phyloP scores from a whole-genome alignment of 257 asterid species.

The Solanum microdontum region DNA sequence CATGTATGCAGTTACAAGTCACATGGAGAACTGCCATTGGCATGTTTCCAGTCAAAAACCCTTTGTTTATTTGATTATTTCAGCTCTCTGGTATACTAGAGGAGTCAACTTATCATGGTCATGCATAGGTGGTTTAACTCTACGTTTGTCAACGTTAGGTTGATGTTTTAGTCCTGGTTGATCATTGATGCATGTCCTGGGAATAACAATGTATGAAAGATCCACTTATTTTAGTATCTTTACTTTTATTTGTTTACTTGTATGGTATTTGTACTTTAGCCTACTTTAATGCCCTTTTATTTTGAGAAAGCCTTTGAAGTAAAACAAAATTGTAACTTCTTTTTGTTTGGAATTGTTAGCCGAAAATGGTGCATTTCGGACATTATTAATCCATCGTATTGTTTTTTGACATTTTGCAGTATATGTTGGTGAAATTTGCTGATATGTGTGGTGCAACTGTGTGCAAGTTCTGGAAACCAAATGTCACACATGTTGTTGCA shows the following conservation, averaged over 20 bases:
- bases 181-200: neutral
- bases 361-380: neutral
- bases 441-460: constrained; percentile 52
- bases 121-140: neutral
- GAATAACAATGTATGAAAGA: neutral
- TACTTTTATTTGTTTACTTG: neutral
- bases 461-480: constrained; percentile 59
- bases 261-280: neutral
- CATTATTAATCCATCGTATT: constrained; percentile 3
- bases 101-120: neutral
- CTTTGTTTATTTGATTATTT: neutral
- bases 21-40: neutral
- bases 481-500: constrained; percentile 79
- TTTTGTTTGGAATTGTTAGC: neutral
- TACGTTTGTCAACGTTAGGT: neutral
- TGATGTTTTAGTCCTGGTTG: neutral
- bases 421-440: constrained; percentile 44
- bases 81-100: neutral
- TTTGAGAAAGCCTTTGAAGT: neutral
- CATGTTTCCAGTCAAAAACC: neutral
- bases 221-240: neutral
- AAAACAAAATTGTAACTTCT: neutral
- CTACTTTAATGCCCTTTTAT: neutral
- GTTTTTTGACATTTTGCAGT: constrained; percentile 27
- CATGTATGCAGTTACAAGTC: neutral